Base-by-base conservation (phyloP, 2,329 filamentous ascomycete species). In the Pleomassaria siparia region DNA sequence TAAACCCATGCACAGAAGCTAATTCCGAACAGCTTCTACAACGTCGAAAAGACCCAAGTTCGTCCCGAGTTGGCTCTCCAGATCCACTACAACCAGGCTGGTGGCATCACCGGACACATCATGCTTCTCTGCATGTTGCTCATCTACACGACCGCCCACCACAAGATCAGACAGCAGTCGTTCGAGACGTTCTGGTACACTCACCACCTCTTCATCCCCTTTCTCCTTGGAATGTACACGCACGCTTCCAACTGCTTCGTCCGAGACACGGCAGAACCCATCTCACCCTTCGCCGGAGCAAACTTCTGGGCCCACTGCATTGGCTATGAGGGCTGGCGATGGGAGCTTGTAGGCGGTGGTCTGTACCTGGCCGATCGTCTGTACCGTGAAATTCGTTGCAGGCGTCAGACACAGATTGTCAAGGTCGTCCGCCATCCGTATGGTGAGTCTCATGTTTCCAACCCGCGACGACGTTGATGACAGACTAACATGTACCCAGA, bases 111-210 rank as follows among this genome's bases (percentile, higher is more conserved):
- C 2, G 94, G 94, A 6, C 94, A 99, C 72, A 82, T 96, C 53
- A 99, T 99, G 94, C 82, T 97, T 21, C 79, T 99, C n/a, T 97
- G 91, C 80, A 99, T 99, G 94, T 76, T 99, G 54, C 76, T 99
- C 54, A 99, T 99, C 80, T 99, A 95, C 75, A 99, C 94, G 1
- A 96, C 91, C 0, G 88, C 94, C 2, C 94, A 99, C 67, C 82
- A 87, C 62, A 88, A 89, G 58, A 97, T 99, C 56, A 88, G 94
- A 45, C 92, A 97, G 69, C 94, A 99, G 69, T 95, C 90, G 0
- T 99, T 91, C 67, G 94, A 99, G 75, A 95, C 92, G 0, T 99
- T 99, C 71, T 99, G 94, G 94, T 99, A 99, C 74, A 96, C 91
- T 0, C 94, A 99, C 73, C 94, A 99, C 64, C 82, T 99, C n/a